Base-by-base conservation (phyloP, 139 green algal species). In the Tetradesmus obliquus region DNA sequence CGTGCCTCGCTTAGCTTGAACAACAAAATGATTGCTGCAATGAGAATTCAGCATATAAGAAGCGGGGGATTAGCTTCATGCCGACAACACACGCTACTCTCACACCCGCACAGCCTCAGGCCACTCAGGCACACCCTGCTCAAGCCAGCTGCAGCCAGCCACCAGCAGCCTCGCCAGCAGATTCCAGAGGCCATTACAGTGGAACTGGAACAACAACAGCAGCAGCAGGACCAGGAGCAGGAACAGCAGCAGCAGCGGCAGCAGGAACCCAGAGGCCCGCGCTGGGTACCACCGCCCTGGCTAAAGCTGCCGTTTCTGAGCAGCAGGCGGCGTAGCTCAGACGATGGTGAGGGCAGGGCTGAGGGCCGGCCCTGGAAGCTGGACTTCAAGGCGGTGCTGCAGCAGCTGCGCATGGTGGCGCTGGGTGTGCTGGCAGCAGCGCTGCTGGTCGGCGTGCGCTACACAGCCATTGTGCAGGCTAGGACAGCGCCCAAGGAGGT, bases 401-500 rank as follows among this genome's bases (percentile, higher is more conserved):
- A 60, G 24, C 60, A 90, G 20, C 20, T 90, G 60, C 90, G 90
- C n/a, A 66, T 86, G 80, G 13, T 89, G 19, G 6, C 79, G 3
- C 55, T 91, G 13, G 86, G 91, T 7, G 62, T 60, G 24, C 15
- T 72, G 54, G 81, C 58, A 53, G 87, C 71, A 5, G 55, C 72
- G 8, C n/a, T 91, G 58, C 69, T 93, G 62, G 19, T 79, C 13
- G 53, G 58, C 2, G 80, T 86, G 62, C 81, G 91, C 81, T 81
- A 74, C 53, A 72, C 80, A 66, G 81, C 69, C 15, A 32, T 72
- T 19, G 13, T 81, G 1, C 72, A 84, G 45, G 80, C 86, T 8
- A 80, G 86, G 45, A 54, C 80, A 55, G 90, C 90, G 32, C 91
- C 91, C 13, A 82, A 76, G 8, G 91, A 94, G 45, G 88, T 95